These are phyloP conservation scores for Capronia coronata DNA, from an alignment of 2,329 filamentous ascomycete species.

Conservation along the genomic window DNA sequence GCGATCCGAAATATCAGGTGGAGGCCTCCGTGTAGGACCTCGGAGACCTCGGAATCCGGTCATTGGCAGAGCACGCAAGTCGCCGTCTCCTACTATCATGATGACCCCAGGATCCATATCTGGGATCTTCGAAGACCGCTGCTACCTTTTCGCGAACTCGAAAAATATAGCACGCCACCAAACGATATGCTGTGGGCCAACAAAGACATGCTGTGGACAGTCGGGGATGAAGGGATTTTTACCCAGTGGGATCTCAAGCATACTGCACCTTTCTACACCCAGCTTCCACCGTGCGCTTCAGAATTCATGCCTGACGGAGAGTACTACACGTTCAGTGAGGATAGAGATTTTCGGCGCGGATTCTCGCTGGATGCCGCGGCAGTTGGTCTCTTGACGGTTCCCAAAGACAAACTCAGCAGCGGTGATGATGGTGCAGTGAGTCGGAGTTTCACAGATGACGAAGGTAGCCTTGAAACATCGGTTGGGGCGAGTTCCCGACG, in stretches of 20 bases:
- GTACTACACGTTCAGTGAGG: slow-evolving; percentile 50
- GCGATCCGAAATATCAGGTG: slow-evolving; percentile 57
- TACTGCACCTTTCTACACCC: slow-evolving; percentile 53
- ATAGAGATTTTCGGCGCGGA: slow-evolving; percentile 41
- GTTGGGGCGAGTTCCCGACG: slow-evolving; percentile 45
- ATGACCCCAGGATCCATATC: slow-evolving; percentile 55
- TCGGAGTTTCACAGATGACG: slow-evolving; percentile 49
- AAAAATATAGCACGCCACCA: slow-evolving; percentile 49
- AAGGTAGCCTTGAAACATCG: slow-evolving; percentile 51
- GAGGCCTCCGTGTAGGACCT: slow-evolving; percentile 54
- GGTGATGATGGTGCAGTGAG: slow-evolving; percentile 44
- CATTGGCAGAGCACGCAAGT: slow-evolving; percentile 57
- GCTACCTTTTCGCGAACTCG: slow-evolving; percentile 57
- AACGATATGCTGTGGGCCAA: slow-evolving; percentile 59
- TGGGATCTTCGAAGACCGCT: slow-evolving; percentile 59
- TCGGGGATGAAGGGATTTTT: slow-evolving; percentile 55
- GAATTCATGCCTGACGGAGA: slow-evolving; percentile 54
- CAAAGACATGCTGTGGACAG: slow-evolving; percentile 59
- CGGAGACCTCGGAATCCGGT: slow-evolving; percentile 46
- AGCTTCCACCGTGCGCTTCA: slow-evolving; percentile 51
- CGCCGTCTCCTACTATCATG: slow-evolving; percentile 56
- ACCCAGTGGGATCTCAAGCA: slow-evolving; percentile 58
- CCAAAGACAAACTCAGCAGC: slow-evolving; percentile 40
- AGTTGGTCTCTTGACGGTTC: slow-evolving; percentile 37
- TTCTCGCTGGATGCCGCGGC: slow-evolving; percentile 37